Conservation (phyloP, 1,284 basidiomycete species). For the Leccinum griseonigrum region DNA sequence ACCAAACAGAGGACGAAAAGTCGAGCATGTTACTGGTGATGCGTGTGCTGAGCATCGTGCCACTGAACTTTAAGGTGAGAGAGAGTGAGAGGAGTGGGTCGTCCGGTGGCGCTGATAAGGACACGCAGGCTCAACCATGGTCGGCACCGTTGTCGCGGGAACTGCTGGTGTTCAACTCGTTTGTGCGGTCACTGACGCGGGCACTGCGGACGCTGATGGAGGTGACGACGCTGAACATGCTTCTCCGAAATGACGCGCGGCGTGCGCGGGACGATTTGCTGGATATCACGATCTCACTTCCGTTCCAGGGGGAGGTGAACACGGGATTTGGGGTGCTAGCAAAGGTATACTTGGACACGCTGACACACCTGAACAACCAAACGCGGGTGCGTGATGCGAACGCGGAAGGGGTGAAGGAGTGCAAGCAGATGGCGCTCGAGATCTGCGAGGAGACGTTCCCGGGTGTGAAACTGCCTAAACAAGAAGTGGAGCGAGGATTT, state of each 20-base stretch:
- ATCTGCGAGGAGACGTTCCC: conserved; percentile 94
- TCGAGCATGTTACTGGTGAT: conserved; percentile 93
- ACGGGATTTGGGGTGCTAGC: conserved; percentile 97
- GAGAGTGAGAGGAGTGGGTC: not conserved
- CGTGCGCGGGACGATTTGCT: conserved; percentile 87
- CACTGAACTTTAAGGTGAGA: conserved; percentile 86
- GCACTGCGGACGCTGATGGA: conserved; percentile 90
- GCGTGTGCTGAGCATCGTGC: conserved; percentile 92
- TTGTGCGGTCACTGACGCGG: conserved; percentile 86
- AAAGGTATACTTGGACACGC: conserved; percentile 93
- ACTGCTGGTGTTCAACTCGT: conserved; percentile 97
- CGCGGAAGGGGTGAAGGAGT: conserved; percentile 75
- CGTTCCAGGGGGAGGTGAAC: conserved; percentile 95
- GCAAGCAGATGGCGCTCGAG: conserved; percentile 84
- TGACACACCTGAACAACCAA: conserved; percentile 82
- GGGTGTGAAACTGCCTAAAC: conserved; percentile 83
- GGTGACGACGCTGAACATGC: conserved; percentile 88
- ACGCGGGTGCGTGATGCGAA: conserved; percentile 72
- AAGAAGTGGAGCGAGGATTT: conserved; percentile 93
- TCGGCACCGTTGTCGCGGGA: conserved; percentile 94
- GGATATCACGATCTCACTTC: conserved; percentile 87
- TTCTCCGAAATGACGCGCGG: conserved; percentile 85
- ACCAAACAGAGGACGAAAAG: conserved; percentile 76
- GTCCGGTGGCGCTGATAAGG: conserved; percentile 10
- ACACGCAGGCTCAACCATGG: conserved; percentile 74